Percentiles rank a stretch among this genome's conserved stretches.
Evolutionary conservation across 495 filamentous ascomycete species (phyloP).

Genomic region (Trichoderma parareesei): DNA sequence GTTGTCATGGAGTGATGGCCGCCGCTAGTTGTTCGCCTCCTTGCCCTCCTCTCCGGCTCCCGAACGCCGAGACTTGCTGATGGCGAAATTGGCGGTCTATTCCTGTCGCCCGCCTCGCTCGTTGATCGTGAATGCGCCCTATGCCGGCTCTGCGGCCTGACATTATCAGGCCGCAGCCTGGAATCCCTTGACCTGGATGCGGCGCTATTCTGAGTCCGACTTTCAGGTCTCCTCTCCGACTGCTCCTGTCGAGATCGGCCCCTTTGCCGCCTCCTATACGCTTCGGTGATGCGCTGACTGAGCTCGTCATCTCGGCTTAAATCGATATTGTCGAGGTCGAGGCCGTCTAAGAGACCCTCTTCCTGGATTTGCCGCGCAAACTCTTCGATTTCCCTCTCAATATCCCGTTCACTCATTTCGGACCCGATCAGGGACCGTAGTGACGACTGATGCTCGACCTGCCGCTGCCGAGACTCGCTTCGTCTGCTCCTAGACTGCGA

Average conservation of each 20-base stretch:
- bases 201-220: constrained; percentile 17
- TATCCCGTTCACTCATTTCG: constrained; percentile 61
- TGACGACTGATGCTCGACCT: constrained; percentile 78
- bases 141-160: constrained; percentile 29
- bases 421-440: constrained; percentile 72
- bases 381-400: constrained; percentile 65
- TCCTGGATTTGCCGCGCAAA: constrained; percentile 83
- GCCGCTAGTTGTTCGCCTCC: constrained; percentile 33
- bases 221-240: constrained; percentile 34
- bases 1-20: constrained; percentile 34
- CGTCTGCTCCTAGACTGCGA: constrained; percentile 30
- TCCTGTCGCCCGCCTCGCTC: constrained; percentile 24
- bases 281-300: constrained; percentile 79
- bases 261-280: constrained; percentile 65
- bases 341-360: constrained; percentile 75
- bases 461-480: constrained; percentile 38
- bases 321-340: constrained; percentile 76
- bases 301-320: constrained; percentile 73
- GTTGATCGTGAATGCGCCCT: constrained; percentile 34
- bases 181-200: neutral
- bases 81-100: constrained; percentile 37
- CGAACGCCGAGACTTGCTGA: constrained; percentile 38
- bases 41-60: constrained; percentile 30
- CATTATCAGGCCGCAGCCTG: neutral
- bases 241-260: constrained; percentile 31